phyloP scores from a whole-genome alignment of 2,329 filamentous ascomycete genomes.

The Pseudogymnoascus sp. region DNA sequence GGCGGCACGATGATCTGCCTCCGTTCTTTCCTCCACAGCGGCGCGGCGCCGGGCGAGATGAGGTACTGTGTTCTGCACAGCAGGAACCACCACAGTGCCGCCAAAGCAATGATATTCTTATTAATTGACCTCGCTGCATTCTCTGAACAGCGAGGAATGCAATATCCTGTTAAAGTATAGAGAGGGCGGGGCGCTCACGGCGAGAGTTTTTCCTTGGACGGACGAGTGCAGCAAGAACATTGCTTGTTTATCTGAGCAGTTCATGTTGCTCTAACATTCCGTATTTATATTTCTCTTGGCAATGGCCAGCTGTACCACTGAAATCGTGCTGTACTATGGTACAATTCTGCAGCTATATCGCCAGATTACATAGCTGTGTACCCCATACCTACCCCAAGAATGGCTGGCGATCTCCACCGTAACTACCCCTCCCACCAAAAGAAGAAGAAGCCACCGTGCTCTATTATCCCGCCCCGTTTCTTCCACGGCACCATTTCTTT shows the following conservation, averaged over 20 bases:
- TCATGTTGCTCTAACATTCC: neutral
- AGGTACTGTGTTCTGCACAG: neutral
- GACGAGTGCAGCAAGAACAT: neutral
- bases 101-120: neutral
- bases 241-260: neutral
- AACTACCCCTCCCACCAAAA: constrained; percentile 1
- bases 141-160: neutral
- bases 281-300: neutral
- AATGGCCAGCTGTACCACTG: neutral
- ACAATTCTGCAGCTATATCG: neutral
- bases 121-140: neutral
- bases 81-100: neutral
- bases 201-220: neutral
- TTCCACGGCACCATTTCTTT: neutral
- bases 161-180: neutral
- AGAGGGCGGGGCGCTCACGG: neutral
- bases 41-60: neutral
- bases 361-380: neutral
- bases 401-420: neutral
- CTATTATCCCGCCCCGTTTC: neutral
- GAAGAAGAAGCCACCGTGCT: neutral
- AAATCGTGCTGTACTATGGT: neutral
- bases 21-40: constrained; percentile 3
- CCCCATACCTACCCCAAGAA: neutral
- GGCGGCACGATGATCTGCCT: constrained; percentile 1